These are phyloP conservation scores for Samsoniella hepiali DNA, from an alignment of 2,329 filamentous ascomycete species.

Conservation along the genomic window DNA sequence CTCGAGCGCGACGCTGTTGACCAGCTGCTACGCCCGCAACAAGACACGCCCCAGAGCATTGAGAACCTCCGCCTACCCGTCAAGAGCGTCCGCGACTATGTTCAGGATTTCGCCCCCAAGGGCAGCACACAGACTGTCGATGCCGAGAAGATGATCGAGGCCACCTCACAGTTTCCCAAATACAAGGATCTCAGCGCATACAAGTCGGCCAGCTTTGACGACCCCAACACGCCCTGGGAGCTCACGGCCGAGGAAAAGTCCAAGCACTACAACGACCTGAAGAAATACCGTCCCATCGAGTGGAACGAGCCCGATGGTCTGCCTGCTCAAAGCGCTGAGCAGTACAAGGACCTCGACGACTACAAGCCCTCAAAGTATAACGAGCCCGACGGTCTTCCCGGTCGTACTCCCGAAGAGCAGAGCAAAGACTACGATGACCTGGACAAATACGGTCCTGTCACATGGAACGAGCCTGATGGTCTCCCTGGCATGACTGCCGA, in stretches of 20 bases:
- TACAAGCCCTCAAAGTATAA: constrained; percentile 31
- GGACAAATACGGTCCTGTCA: constrained; percentile 27
- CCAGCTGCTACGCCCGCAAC: constrained; percentile 38
- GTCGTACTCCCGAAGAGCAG: constrained; percentile 26
- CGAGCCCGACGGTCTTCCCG: constrained; percentile 25
- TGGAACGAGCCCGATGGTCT: constrained; percentile 25
- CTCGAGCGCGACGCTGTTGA: constrained; percentile 44
- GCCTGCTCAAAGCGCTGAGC: constrained; percentile 17
- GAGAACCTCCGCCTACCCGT: constrained; percentile 32
- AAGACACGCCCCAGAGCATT: constrained; percentile 22
- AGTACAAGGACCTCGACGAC: constrained; percentile 30
- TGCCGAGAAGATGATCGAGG: constrained; percentile 26
- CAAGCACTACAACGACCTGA: constrained; percentile 29
- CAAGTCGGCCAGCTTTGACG: constrained; percentile 29
- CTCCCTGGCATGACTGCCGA: constrained; percentile 26
- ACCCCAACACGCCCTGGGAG: constrained; percentile 27
- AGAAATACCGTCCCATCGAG: constrained; percentile 27
- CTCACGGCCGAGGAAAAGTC: constrained; percentile 29
- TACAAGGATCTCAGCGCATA: constrained; percentile 39
- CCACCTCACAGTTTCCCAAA: constrained; percentile 26
- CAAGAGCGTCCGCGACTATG: constrained; percentile 34
- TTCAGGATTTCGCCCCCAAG: constrained; percentile 26
- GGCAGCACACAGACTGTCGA: constrained; percentile 17
- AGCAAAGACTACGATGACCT: constrained; percentile 35
- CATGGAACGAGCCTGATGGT: constrained; percentile 30